Evolutionary conservation across 2,329 filamentous ascomycete species (phyloP).

Genomic region (Aspergillus tamarii): DNA sequence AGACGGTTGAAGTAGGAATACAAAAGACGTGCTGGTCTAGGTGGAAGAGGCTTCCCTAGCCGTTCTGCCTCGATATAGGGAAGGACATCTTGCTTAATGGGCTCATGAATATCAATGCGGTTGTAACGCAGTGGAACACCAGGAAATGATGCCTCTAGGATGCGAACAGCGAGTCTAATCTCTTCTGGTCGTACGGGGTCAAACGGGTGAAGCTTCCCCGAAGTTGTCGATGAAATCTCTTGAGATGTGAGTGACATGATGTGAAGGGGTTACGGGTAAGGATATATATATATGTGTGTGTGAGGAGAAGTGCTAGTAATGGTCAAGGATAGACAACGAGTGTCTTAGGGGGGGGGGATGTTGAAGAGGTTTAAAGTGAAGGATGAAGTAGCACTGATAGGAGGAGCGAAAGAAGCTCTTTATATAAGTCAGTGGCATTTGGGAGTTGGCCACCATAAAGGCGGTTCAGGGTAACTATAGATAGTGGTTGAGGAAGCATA

Average conservation of each 20-base stretch:
- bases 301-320: background rate
- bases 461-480: background rate
- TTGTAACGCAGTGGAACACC: slow-evolving; percentile 58
- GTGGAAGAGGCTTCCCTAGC: slow-evolving; percentile 51
- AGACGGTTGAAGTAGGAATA: slow-evolving; percentile 55
- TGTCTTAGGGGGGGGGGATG: background rate
- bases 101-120: slow-evolving; percentile 67
- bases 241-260: slow-evolving; percentile 20
- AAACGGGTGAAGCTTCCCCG: slow-evolving; percentile 37
- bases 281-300: background rate
- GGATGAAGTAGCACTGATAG: background rate
- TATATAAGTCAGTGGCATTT: background rate
- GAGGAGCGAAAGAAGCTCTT: background rate
- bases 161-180: slow-evolving; percentile 39
- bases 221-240: slow-evolving; percentile 10
- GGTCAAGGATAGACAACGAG: background rate
- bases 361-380: background rate
- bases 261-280: background rate
- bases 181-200: slow-evolving; percentile 43
- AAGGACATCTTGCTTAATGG: slow-evolving; percentile 61
- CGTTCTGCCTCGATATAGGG: slow-evolving; percentile 67
- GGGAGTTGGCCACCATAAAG: background rate
- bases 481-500: background rate
- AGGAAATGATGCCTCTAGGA: slow-evolving; percentile 41
- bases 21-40: slow-evolving; percentile 54